Evolutionary conservation across 139 green algal genomes (phyloP).

Genomic region (Chlamydomonas urium): DNA sequence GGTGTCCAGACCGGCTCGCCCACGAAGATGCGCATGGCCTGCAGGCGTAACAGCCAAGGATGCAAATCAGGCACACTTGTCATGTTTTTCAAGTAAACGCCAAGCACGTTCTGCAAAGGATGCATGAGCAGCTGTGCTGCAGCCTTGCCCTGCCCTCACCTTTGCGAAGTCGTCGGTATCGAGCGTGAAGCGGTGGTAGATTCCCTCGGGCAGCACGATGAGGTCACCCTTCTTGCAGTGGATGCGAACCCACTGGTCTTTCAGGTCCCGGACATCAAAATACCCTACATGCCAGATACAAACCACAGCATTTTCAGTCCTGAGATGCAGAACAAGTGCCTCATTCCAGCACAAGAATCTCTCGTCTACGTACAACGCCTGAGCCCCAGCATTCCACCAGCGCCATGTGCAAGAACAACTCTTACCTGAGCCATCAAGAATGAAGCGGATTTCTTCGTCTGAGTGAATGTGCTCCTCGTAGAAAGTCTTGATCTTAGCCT

Average conservation of each 20-base stretch:
- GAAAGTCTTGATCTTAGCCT: constrained; percentile 91
- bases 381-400: too few species aligned
- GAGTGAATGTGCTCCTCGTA: constrained; percentile 93
- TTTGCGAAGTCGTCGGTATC: constrained; percentile 78
- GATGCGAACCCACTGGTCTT: constrained; percentile 92
- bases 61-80: neutral
- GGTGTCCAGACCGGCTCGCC: constrained; percentile 93
- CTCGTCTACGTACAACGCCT: too few species aligned
- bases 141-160: constrained; percentile 17
- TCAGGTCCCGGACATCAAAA: constrained; percentile 90
- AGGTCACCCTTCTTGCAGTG: constrained; percentile 71
- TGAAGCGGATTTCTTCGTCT: constrained; percentile 92
- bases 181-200: constrained; percentile 95
- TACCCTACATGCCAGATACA: too few species aligned
- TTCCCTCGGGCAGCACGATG: constrained; percentile 90
- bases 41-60: constrained; percentile 13
- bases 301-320: too few species aligned
- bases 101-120: neutral
- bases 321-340: too few species aligned
- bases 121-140: neutral
- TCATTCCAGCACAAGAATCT: too few species aligned
- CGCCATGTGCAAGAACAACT: too few species aligned
- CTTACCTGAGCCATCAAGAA: constrained; percentile 39
- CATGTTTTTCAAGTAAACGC: neutral
- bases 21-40: constrained; percentile 92